Evolutionary conservation across 768 basidiomycete species (phyloP).

Genomic region (Suillus hirtellus): DNA sequence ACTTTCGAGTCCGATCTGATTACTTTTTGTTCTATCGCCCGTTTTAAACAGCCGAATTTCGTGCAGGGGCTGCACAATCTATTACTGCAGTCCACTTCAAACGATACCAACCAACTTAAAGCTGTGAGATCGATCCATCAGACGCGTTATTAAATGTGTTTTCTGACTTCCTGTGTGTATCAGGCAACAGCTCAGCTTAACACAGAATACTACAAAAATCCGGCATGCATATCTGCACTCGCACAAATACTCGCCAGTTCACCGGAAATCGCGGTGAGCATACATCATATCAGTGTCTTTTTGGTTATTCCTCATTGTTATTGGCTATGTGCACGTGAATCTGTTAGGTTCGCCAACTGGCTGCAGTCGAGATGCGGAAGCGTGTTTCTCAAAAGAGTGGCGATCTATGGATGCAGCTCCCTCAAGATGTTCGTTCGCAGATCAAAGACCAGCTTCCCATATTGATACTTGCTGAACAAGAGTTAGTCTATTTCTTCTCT

Average conservation of each 20-base stretch:
- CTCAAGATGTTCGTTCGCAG: slow-evolving; percentile 66
- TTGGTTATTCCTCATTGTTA: slow-evolving; percentile 10
- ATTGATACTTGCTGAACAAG: slow-evolving; percentile 72
- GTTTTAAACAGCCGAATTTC: slow-evolving; percentile 55
- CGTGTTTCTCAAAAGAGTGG: slow-evolving; percentile 80
- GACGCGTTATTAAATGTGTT: slow-evolving; percentile 22
- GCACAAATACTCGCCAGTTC: slow-evolving; percentile 84
- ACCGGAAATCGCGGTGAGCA: slow-evolving; percentile 78
- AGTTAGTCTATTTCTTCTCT: slow-evolving; percentile 46
- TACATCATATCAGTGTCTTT: slow-evolving; percentile 13
- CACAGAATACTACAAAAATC: slow-evolving; percentile 89
- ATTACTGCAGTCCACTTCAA: slow-evolving; percentile 75
- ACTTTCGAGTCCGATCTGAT: slow-evolving; percentile 12
- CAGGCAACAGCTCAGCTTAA: slow-evolving; percentile 93
- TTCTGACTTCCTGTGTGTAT: slow-evolving; percentile 14
- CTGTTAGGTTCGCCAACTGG: slow-evolving; percentile 88
- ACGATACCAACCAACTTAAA: slow-evolving; percentile 89
- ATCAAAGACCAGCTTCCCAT: slow-evolving; percentile 86
- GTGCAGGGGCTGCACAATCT: slow-evolving; percentile 83
- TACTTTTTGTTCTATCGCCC: slow-evolving; percentile 3
- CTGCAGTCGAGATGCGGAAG: slow-evolving; percentile 96
- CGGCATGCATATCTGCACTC: slow-evolving; percentile 88
- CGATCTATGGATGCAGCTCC: slow-evolving; percentile 75
- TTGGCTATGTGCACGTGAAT: neutral
- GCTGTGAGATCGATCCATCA: slow-evolving; percentile 57